Evolutionary conservation across 2,329 filamentous ascomycete genomes (phyloP).

Genomic region (Fusarium bactridioides): DNA sequence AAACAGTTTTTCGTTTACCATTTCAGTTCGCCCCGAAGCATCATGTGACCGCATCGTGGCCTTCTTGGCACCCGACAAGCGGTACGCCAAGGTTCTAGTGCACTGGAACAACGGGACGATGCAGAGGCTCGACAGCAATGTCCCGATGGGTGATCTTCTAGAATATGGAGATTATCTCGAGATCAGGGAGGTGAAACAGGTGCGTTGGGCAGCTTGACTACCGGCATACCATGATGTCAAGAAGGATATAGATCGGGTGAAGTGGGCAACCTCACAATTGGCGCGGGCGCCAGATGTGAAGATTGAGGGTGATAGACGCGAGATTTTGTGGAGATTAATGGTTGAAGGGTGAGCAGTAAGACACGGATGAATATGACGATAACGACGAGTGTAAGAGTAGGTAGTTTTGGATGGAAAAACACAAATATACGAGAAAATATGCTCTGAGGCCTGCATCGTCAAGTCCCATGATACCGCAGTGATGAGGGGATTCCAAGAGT

Average conservation of each 20-base stretch:
- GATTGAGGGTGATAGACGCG: background rate
- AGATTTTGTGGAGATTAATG: background rate
- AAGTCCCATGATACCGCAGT: slow-evolving; percentile 17
- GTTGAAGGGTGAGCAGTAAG: background rate
- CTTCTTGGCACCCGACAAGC: slow-evolving; percentile 38
- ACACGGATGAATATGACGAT: background rate
- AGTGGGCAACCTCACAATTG: background rate
- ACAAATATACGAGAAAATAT: slow-evolving; percentile 14
- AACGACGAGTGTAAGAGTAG: background rate
- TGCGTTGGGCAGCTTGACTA: slow-evolving; percentile 30
- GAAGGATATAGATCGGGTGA: background rate
- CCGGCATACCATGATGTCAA: background rate
- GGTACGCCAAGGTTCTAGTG: slow-evolving; percentile 38
- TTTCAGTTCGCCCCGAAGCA: slow-evolving; percentile 29
- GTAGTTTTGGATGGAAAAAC: background rate
- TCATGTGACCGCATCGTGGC: slow-evolving; percentile 29
- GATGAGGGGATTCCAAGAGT: slow-evolving; percentile 18
- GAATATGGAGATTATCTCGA: slow-evolving; percentile 31
- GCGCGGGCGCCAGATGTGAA: background rate
- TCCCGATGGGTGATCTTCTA: slow-evolving; percentile 36
- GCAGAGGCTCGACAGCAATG: slow-evolving; percentile 34
- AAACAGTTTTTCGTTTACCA: slow-evolving; percentile 28
- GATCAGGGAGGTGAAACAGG: slow-evolving; percentile 36
- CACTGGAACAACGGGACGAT: slow-evolving; percentile 39
- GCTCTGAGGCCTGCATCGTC: background rate